Base-by-base conservation (phyloP, 208 protist genomes). In the Leishmania braziliensis region DNA sequence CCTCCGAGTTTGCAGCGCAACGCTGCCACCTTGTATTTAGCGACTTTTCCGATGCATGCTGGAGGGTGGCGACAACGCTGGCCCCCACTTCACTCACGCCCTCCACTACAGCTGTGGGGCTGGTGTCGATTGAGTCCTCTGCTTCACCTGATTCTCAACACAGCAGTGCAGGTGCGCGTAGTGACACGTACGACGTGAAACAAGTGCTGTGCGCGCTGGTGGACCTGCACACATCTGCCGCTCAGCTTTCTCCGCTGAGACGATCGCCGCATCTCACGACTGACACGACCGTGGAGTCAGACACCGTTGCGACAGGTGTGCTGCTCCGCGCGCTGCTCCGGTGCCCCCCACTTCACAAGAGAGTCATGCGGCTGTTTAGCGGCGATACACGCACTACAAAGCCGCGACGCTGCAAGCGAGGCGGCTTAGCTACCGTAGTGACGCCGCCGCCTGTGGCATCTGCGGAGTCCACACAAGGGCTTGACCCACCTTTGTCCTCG, bases 1-100 rank as follows among this genome's bases (percentile, higher is more conserved):
- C 78, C 14, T 86, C 82, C 8, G 66, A 79, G 48, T 39, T 68
- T 10, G 65, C 66, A 43, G 78, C 82, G 26, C 53, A 60, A 63
- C 82, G 82, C n/a, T 86, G 82, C 68, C 66, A 73, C 16, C 54
- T 86, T 50, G 65, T 78, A 5, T 86, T 86, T 65, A 53, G 56
- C 29, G 36, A 48, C 63, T 86, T 75, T 48, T 33, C 82, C 4
- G 46, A 76, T 65, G 82, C 70, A 3, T 20, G 65, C 29, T 86
- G 82, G 82, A 68, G n/a, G 36, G 56, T 50, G 3, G 82, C 78
- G 10, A 80, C 77, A 29, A 20, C 77, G 26, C 58, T 2, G 80
- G 12, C 54, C 18, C 51, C 29, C 39, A 56, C 9, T 58, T 26
- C 66, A 20, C 3, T 63, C 23, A 5, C 39, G 23, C 39, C 43